A percentile compares a stretch with the other conserved stretches of the same genome.
Conservation (phyloP, 2,329 filamentous ascomycete genomes). For the Tolypocladium ovalisporum region DNA sequence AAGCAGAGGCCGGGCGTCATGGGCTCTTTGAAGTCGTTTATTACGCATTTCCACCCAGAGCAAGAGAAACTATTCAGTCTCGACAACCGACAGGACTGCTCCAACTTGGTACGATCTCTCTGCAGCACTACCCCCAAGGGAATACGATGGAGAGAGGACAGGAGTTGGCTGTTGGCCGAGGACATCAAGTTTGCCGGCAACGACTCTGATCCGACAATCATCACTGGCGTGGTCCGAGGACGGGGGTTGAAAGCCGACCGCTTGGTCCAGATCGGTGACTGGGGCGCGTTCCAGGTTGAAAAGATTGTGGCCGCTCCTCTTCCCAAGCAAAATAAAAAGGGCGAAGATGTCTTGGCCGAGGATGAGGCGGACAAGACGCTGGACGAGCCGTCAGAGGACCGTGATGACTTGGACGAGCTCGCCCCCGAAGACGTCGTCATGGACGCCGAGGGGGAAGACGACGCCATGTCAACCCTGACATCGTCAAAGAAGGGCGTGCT, state of each 20-base stretch:
- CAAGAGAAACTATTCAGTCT: slow-evolving; percentile 86
- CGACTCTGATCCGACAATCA: slow-evolving; percentile 51
- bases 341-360: slow-evolving; percentile 57
- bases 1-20: slow-evolving; percentile 71
- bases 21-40: slow-evolving; percentile 79
- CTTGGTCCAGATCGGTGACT: slow-evolving; percentile 82
- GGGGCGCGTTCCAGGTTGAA: slow-evolving; percentile 86
- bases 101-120: slow-evolving; percentile 80
- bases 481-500: slow-evolving; percentile 73
- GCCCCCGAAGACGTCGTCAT: slow-evolving; percentile 80
- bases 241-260: slow-evolving; percentile 82
- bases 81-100: slow-evolving; percentile 80
- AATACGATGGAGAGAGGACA: slow-evolving; percentile 87
- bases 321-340: slow-evolving; percentile 47
- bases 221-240: slow-evolving; percentile 81
- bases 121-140: slow-evolving; percentile 91
- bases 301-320: slow-evolving; percentile 74
- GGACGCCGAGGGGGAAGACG: slow-evolving; percentile 44
- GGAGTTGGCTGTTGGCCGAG: slow-evolving; percentile 92
- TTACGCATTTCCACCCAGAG: slow-evolving; percentile 87
- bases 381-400: slow-evolving; percentile 64
- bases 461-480: slow-evolving; percentile 23
- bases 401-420: slow-evolving; percentile 71
- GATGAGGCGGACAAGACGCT: slow-evolving; percentile 44
- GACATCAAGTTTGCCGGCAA: slow-evolving; percentile 60